Evolutionary conservation across 2,329 filamentous ascomycete species (phyloP).

Genomic region (Atkinsonella texensis): DNA sequence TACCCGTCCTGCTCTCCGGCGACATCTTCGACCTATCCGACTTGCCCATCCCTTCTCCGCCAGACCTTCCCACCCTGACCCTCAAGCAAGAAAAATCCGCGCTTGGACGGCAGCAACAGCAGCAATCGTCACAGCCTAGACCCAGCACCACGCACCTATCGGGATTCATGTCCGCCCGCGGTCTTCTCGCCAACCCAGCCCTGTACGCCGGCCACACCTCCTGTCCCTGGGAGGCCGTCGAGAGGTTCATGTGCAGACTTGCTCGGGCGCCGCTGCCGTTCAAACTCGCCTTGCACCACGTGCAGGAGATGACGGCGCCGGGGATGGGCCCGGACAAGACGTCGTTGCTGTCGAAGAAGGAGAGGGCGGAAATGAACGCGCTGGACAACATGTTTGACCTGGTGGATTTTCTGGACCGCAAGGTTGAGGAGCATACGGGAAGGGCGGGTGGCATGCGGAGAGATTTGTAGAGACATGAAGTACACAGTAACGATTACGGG

Average conservation of each 20-base stretch:
- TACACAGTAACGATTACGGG: background rate
- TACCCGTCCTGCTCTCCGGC: conserved; percentile 57
- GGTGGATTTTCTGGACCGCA: conserved; percentile 47
- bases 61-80: conserved; percentile 21
- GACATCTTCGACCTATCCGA: conserved; percentile 49
- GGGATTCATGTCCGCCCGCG: conserved; percentile 60
- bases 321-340: conserved; percentile 41
- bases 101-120: background rate
- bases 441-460: conserved; percentile 19
- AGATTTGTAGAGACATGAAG: conserved; percentile 18
- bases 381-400: conserved; percentile 44
- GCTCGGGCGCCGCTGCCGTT: conserved; percentile 47
- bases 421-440: conserved; percentile 25
- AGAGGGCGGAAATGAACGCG: conserved; percentile 37
- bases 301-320: conserved; percentile 53
- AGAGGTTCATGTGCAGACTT: conserved; percentile 48
- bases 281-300: conserved; percentile 52
- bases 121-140: conserved; percentile 3
- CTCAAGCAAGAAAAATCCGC: conserved; percentile 10
- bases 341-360: conserved; percentile 42
- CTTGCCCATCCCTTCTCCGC: conserved; percentile 20
- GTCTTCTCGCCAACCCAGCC: conserved; percentile 54
- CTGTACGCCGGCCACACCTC: conserved; percentile 45
- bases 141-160: conserved; percentile 37
- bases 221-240: conserved; percentile 52